Base-by-base conservation (phyloP, 257 asterid species). In the Eustoma russellianum region DNA sequence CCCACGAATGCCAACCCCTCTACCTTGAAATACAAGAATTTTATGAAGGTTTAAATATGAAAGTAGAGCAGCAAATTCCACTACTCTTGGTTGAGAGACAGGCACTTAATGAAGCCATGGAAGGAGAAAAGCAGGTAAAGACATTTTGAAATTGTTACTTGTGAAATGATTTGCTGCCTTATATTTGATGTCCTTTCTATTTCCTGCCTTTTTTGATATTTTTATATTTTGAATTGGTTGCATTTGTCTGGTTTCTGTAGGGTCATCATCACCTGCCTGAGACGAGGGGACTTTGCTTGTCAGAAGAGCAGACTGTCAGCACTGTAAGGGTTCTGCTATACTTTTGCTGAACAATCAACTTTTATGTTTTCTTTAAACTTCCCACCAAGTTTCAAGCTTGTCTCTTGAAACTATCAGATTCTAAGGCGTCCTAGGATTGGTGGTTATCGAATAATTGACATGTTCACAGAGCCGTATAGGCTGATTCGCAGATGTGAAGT, bases 71-170 rank as follows among this genome's bases (percentile, higher is more conserved):
- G 82, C 94, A 85, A 71, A 61, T 92, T 59, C 98, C 98, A 2
- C 47, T 92, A n/a, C 94, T 92, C 62, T 74, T 92, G 79, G 98
- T 92, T 10, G 98, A 92, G 78, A 72, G 95, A 64, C 91, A 92
- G 74, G 98, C 98, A 5, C 83, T 92, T 43, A 88, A 92, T 52
- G 98, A 88, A 69, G 97, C 98, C 70, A 76, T 92, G 83, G 98
- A 81, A 73, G 98, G 92, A 76, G 98, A 88, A 70, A 92, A 87
- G 59, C 72, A 79, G 59, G 99, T 92, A 76, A 64, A 73, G 18
- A 52, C 19, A 16, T 24, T 24, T 24, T 1, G 30, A 24, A 24
- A 24, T 24, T 24, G 30, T 1, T 24, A 24, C 30, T 24, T 24
- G 30, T 0, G 30, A 24, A 24, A 24, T 24, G 30, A 1, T 24